These are phyloP conservation scores for Elasticomyces elasticus DNA, from an alignment of 495 filamentous ascomycete genomes.

Conservation along the genomic window DNA sequence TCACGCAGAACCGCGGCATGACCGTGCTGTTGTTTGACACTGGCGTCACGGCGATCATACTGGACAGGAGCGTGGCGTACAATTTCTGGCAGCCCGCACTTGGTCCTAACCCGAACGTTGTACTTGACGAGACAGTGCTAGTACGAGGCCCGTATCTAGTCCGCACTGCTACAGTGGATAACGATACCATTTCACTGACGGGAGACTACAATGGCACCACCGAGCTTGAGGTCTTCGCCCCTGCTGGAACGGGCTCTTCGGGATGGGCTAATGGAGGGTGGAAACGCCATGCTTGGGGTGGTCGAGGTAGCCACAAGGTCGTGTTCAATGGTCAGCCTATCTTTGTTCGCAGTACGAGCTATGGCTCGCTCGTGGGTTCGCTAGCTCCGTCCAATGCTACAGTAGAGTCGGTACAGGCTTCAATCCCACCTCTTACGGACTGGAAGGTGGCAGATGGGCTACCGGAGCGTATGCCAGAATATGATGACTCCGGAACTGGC, in stretches of 20 bases:
- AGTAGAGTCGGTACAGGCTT: background rate
- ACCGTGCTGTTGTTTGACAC: slow-evolving; percentile 16
- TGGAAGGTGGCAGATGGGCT: slow-evolving; percentile 28
- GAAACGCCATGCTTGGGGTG: background rate
- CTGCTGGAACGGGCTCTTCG: background rate
- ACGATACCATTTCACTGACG: slow-evolving; percentile 18
- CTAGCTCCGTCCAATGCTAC: slow-evolving; percentile 7
- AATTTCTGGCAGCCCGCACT: slow-evolving; percentile 12
- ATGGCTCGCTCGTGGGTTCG: slow-evolving; percentile 24
- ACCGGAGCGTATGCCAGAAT: slow-evolving; percentile 21
- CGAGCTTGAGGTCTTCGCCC: slow-evolving; percentile 25
- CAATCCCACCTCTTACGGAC: slow-evolving; percentile 19
- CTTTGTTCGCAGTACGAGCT: slow-evolving; percentile 10
- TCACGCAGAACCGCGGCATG: slow-evolving; percentile 19
- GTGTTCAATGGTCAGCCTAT: slow-evolving; percentile 25
- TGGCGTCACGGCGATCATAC: slow-evolving; percentile 10
- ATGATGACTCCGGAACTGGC: slow-evolving; percentile 25
- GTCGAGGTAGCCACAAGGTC: background rate
- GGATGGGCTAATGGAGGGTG: background rate
- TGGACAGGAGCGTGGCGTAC: slow-evolving; percentile 13
- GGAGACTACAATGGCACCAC: slow-evolving; percentile 23
- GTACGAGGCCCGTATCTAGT: slow-evolving; percentile 29
- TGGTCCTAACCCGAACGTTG: slow-evolving; percentile 9
- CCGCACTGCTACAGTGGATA: slow-evolving; percentile 14
- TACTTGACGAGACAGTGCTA: slow-evolving; percentile 18